Evolutionary conservation across 2,329 filamentous ascomycete genomes (phyloP), one percentile per base, ranked within the genome.

Genomic region (Cytospora paraplurivora): DNA sequence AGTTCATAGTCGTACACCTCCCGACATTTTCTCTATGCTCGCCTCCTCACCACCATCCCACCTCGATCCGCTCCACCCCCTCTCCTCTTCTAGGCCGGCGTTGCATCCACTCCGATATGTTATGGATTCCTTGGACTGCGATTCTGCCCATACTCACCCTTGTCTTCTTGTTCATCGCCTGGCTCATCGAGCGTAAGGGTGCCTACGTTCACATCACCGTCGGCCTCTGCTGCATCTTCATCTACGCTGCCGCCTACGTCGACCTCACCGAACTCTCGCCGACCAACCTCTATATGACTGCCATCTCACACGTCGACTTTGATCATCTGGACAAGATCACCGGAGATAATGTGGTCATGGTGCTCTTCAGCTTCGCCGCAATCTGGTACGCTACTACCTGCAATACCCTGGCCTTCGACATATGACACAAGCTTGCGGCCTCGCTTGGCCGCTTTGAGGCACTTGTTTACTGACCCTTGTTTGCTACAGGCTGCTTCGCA

Each of bases 401-500:
- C 35, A 37, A 13, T 19, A 21, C 44, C n/a, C 44, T 50, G 51
- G 32, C 50, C 35, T 50, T 52, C 52, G 38, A 55, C 56, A 49
- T 63, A 53, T 57, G 19, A 41, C 54, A 38, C 52, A 44, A 47
- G 19, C 55, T 38, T 56, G 47, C 37, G 53, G 33, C 49, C 64
- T 56, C 27, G 15, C 38, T 34, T 15, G n/a, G 17, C 33, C 11
- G 4, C 44, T 35, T 35, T 27, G 56, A 52, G 37, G 33, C 19
- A 12, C 44, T 50, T 47, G 27, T 51, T 66, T 54, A 62, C 62
- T 62, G 66, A 56, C 65, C 63, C 55, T 53, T 27, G 3, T 60
- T 49, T 47, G 51, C 38, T 62, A 44, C 60, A 95, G 92, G 92
- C 84, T 97, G 66, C 82, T 93, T 65, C 90, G 91, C 75, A 89